Evolutionary conservation across 495 filamentous ascomycete species (phyloP).

Genomic region (Penicillium psychrofluorescens): DNA sequence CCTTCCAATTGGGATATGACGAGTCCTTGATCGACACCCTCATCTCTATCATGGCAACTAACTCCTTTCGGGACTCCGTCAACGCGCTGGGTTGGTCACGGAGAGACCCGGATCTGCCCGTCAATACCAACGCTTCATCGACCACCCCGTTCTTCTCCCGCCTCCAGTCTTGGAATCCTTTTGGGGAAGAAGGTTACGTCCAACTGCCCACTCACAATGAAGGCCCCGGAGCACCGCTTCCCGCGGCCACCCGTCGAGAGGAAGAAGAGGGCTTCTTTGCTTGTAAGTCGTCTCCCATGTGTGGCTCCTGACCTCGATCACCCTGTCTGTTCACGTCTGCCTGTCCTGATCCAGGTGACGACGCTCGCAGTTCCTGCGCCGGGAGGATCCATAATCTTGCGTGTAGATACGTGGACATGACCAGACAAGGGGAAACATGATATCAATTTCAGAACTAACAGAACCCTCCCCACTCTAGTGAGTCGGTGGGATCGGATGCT

Average conservation of each 20-base stretch:
- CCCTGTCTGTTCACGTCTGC: constrained; percentile 7
- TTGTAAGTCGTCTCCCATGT: constrained; percentile 59
- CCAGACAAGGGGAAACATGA: no score
- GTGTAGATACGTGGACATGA: constrained; percentile 11
- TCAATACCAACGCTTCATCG: constrained; percentile 63
- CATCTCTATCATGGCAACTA: constrained; percentile 67
- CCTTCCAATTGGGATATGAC: constrained; percentile 8
- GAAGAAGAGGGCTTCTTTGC: constrained; percentile 96
- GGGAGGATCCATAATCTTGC: constrained; percentile 17
- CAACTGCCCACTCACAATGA: constrained; percentile 77
- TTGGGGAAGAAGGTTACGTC: constrained; percentile 81
- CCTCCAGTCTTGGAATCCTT: constrained; percentile 82
- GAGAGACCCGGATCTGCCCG: constrained; percentile 71
- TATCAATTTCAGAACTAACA: constrained; percentile 8
- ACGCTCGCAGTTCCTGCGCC: constrained; percentile 34
- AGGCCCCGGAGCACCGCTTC: constrained; percentile 75
- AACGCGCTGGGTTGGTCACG: constrained; percentile 94
- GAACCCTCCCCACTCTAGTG: constrained; percentile 49
- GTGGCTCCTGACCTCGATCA: constrained; percentile 18
- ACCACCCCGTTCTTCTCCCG: constrained; percentile 70
- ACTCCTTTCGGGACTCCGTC: constrained; percentile 86
- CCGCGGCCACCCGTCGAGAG: constrained; percentile 75
- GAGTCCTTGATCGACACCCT: neutral
- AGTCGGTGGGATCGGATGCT: constrained; percentile 95
- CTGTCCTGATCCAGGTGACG: constrained; percentile 28